Evolutionary conservation across 2,329 filamentous ascomycete species (phyloP).

Genomic region (Beauveria sp.): DNA sequence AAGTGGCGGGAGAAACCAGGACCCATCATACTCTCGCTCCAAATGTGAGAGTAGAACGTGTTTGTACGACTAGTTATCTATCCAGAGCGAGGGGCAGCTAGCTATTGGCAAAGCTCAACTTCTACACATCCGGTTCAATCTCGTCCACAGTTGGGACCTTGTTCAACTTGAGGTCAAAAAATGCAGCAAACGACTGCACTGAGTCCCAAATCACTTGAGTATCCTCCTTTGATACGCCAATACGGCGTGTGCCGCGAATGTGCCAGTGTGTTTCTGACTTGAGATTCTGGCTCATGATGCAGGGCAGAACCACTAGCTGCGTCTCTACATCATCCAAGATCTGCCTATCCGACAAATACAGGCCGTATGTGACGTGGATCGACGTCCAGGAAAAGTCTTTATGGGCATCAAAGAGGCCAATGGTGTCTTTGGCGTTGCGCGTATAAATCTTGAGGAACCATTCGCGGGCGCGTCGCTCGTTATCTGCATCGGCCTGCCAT

Average conservation of each 20-base stretch:
- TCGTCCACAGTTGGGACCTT: conserved; percentile 22
- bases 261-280: conserved; percentile 47
- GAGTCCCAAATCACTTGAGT: conserved; percentile 20
- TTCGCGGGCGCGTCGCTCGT: conserved; percentile 41
- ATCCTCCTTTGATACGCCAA: conserved; percentile 22
- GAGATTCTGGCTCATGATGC: conserved; percentile 53
- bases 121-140: conserved; percentile 20
- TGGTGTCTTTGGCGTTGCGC: conserved; percentile 32
- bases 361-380: conserved; percentile 48
- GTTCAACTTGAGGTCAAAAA: conserved; percentile 18
- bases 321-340: conserved; percentile 48
- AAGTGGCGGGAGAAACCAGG: too few relatives aligned
- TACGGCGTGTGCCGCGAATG: conserved; percentile 20
- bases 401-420: conserved; percentile 29
- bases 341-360: conserved; percentile 49
- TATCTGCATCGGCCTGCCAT: conserved; percentile 52
- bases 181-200: conserved; percentile 18
- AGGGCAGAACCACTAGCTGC: conserved; percentile 44
- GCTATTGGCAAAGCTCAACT: not conserved
- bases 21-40: too few relatives aligned
- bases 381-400: conserved; percentile 41
- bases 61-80: too few relatives aligned
- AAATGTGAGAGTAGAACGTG: too few relatives aligned
- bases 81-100: not conserved
- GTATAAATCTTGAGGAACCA: conserved; percentile 53